Percentiles rank a stretch among this genome's conserved stretches.
phyloP scores from a whole-genome alignment of 1,139 yeast genomes.

The Tardiomyces digboiensis region DNA sequence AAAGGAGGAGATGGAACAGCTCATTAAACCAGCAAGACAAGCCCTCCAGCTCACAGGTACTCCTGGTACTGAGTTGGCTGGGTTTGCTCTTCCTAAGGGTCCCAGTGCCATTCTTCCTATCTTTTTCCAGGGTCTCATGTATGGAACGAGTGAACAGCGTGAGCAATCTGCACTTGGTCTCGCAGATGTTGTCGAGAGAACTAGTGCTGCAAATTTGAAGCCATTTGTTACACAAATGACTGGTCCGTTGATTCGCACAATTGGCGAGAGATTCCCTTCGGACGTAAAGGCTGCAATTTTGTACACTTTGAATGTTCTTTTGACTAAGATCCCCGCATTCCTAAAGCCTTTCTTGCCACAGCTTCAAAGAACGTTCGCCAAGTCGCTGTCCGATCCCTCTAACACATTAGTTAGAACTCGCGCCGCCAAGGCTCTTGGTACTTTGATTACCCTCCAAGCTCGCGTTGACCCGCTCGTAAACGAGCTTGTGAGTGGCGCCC shows the following conservation, averaged over 20 bases:
- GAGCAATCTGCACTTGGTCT: slow-evolving; percentile 85
- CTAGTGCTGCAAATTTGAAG: slow-evolving; percentile 72
- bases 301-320: slow-evolving; percentile 68
- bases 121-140: slow-evolving; percentile 92
- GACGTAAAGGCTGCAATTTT: slow-evolving; percentile 91
- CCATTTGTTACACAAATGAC: slow-evolving; percentile 91
- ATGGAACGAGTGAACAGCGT: slow-evolving; percentile 77
- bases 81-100: slow-evolving; percentile 73
- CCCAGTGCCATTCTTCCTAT: slow-evolving; percentile 85
- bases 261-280: slow-evolving; percentile 89
- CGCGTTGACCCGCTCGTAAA: slow-evolving; percentile 88
- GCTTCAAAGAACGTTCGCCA: slow-evolving; percentile 92
- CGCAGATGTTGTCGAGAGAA: slow-evolving; percentile 78
- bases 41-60: slow-evolving; percentile 61
- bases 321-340: slow-evolving; percentile 80
- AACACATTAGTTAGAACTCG: slow-evolving; percentile 68
- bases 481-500: slow-evolving; percentile 73
- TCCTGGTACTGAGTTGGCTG: slow-evolving; percentile 58
- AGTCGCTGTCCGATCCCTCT: slow-evolving; percentile 68
- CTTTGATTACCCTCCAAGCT: slow-evolving; percentile 81
- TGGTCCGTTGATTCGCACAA: slow-evolving; percentile 96
- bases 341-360: slow-evolving; percentile 96
- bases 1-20: slow-evolving; percentile 64
- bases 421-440: slow-evolving; percentile 88
- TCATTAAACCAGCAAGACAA: slow-evolving; percentile 71